These are phyloP conservation scores for Withania somnifera DNA, from an alignment of 305 asterid genomes.

Conservation along the genomic window DNA sequence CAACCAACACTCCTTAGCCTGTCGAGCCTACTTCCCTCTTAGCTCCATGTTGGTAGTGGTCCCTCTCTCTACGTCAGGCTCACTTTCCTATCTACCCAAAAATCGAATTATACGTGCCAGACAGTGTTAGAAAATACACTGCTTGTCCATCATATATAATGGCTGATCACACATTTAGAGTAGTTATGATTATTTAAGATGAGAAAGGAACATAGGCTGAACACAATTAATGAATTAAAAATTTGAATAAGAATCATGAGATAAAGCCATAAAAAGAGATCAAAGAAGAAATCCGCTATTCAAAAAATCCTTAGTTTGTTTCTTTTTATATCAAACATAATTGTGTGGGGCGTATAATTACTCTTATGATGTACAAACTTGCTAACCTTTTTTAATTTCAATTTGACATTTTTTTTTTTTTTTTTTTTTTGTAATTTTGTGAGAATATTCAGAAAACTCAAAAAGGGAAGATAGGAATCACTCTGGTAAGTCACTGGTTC, in stretches of 20 bases:
- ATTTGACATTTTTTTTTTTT: not conserved
- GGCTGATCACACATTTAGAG: no score
- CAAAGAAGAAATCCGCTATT: not conserved
- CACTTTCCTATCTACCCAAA: not conserved
- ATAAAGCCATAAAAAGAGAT: not conserved
- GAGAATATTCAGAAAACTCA: not conserved
- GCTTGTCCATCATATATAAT: not conserved
- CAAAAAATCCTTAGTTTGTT: not conserved
- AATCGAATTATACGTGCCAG: not conserved
- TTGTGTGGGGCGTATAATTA: not conserved
- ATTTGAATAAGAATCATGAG: not conserved
- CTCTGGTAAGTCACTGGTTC: slow-evolving; percentile 7
- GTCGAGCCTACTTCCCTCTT: no score
- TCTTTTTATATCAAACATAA: not conserved
- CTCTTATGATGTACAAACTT: not conserved
- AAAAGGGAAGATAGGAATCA: slow-evolving; percentile 11
- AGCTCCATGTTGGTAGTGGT: not conserved
- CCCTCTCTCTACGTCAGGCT: not conserved
- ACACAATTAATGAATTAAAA: no score
- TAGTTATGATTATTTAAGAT: no score
- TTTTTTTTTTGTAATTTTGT: not conserved
- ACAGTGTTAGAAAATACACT: not conserved
- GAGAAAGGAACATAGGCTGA: no score
- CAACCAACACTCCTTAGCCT: no score
- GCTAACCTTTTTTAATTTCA: not conserved